A percentile compares a stretch with the other conserved stretches of the same genome.
phyloP scores from a whole-genome alignment of 2,329 filamentous ascomycete genomes.

The Rutstroemia sp. region DNA sequence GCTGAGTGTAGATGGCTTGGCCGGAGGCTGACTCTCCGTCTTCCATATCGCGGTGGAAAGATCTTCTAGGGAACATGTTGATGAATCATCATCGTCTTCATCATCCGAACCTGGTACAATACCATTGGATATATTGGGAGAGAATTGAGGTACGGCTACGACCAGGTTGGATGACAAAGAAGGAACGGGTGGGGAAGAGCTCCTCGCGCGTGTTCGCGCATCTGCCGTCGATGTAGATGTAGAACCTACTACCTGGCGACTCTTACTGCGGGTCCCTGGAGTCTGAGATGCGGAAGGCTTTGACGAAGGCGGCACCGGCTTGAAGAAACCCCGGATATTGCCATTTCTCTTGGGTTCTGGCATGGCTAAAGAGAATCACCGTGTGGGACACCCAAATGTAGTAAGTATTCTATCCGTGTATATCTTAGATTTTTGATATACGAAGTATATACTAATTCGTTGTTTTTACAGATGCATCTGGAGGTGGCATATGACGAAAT shows the following conservation, averaged over 20 bases:
- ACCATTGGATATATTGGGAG: not conserved
- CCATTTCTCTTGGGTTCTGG: conserved; percentile 1
- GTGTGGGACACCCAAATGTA: not conserved
- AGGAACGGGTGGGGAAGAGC: not conserved
- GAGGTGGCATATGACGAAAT: no score
- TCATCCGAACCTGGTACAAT: conserved; percentile 66
- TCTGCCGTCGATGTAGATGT: not conserved
- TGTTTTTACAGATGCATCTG: not conserved
- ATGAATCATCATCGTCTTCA: conserved; percentile 43
- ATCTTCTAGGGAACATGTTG: conserved; percentile 45
- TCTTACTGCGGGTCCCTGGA: not conserved
- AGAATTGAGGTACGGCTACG: not conserved
- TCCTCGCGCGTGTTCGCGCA: not conserved
- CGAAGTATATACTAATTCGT: no score
- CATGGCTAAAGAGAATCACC: not conserved
- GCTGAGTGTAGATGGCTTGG: not conserved
- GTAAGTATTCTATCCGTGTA: no score
- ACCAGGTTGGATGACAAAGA: not conserved
- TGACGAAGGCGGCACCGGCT: not conserved
- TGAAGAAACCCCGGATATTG: conserved; percentile 4
- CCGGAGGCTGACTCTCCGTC: not conserved
- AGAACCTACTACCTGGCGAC: not conserved
- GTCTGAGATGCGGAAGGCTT: not conserved
- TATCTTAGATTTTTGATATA: no score
- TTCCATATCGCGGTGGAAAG: conserved; percentile 34